A percentile compares a stretch with the other conserved stretches of the same genome.
These are phyloP conservation scores for Xerophyta viscosa DNA, from an alignment of 106 monocot genomes.

Conservation along the genomic window DNA sequence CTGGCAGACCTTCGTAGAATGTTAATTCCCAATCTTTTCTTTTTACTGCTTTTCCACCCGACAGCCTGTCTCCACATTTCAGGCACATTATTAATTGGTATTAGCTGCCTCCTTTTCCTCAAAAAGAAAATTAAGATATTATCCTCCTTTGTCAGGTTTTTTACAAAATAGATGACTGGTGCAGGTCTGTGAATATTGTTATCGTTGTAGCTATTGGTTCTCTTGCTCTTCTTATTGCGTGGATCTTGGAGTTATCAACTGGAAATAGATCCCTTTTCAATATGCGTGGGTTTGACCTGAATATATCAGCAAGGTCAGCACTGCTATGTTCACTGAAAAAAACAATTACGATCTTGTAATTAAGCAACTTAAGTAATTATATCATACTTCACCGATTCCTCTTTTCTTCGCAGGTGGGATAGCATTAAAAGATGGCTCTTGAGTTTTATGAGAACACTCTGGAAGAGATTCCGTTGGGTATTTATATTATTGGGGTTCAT, in stretches of 20 bases:
- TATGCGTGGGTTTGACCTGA: slow-evolving; percentile 18
- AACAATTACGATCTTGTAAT: too few relatives aligned
- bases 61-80: too few relatives aligned
- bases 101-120: too few relatives aligned
- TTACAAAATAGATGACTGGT: background rate
- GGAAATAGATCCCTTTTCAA: slow-evolving; percentile 23
- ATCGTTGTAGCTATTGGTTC: slow-evolving; percentile 80
- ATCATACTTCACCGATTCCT: background rate
- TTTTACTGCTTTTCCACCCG: too few relatives aligned
- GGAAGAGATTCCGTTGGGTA: slow-evolving; percentile 61
- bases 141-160: too few relatives aligned
- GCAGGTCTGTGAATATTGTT: slow-evolving; percentile 68
- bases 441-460: slow-evolving; percentile 31
- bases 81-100: too few relatives aligned
- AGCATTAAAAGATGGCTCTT: slow-evolving; percentile 42
- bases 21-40: too few relatives aligned
- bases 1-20: too few relatives aligned
- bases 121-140: too few relatives aligned
- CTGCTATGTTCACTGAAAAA: background rate
- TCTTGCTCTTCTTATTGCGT: slow-evolving; percentile 68
- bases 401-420: slow-evolving; percentile 41
- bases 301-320: slow-evolving; percentile 37
- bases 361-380: too few relatives aligned
- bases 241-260: slow-evolving; percentile 70
- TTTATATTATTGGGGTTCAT: slow-evolving; percentile 63